Base-by-base conservation (phyloP, 2,329 filamentous ascomycete genomes). In the Colletotrichum cordylinicola region DNA sequence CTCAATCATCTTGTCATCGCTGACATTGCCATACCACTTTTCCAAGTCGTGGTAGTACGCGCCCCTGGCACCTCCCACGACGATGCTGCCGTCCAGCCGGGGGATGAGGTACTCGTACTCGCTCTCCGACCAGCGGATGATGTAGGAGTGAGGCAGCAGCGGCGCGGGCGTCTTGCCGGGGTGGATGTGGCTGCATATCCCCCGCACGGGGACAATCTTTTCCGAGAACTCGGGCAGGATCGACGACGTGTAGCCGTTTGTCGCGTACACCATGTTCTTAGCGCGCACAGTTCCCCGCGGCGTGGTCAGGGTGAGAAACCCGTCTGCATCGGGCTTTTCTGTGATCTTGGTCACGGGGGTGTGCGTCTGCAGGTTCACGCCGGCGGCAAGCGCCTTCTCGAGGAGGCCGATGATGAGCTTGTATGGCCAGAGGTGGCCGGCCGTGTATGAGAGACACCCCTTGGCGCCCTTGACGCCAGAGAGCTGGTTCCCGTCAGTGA, bases 61-160 rank as follows among this genome's bases (percentile, higher is more conserved):
- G 39, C 79, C 79, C 27, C 81, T 78, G 2, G 83, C 87, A 29
- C 88, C 88, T 6, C 87, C 87, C 2, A 88, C 85, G 13, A 88
- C 79, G 64, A 87, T 85, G 66, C 84, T 85, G 0, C 86, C 87
- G 24, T 85, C 82, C 0, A 89, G 88, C 2, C 91, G 86, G 1
- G 90, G 87, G 8, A 94, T 89, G 87, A 94, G 90, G 81, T 94
- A 94, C 76, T 94, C 93, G 79, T 93, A 94, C 1, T 92, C 91
- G 24, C 85, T 82, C 2, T 86, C 85, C 79, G 84, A 7, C 85
- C 91, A 92, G 29, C 93, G 89, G 78, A 94, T 91, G 16, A 88
- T 92, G 79, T 92, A 93, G 3, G 91, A 91, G 4, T 85, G 87
- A 7, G 84, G 82, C 35, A 91, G 79, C 12, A 86, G 84, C 9